These are phyloP conservation scores for Neurospora sp. DNA, from an alignment of 2,329 filamentous ascomycete genomes.

Conservation along the genomic window DNA sequence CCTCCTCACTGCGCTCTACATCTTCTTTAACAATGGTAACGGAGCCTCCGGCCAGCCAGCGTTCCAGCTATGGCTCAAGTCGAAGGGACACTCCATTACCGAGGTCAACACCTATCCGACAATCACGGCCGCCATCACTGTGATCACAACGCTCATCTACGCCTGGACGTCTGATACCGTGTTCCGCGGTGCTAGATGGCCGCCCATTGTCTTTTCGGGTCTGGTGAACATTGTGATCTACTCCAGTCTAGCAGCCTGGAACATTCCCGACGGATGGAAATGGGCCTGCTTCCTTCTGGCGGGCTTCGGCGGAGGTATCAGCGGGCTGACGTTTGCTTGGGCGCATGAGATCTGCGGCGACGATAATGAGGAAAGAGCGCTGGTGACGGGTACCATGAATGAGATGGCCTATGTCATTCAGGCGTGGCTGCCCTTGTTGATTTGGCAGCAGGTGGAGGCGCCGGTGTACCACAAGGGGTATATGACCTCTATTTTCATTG, in stretches of 20 bases:
- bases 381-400: constrained; percentile 51
- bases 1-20: constrained; percentile 44
- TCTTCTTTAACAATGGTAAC: constrained; percentile 54
- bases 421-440: constrained; percentile 56
- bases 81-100: constrained; percentile 29
- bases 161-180: constrained; percentile 57
- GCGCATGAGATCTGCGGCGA: constrained; percentile 24
- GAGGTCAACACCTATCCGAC: constrained; percentile 47
- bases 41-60: constrained; percentile 39
- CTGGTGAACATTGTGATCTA: constrained; percentile 31
- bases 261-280: constrained; percentile 43
- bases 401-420: constrained; percentile 60
- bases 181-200: constrained; percentile 51
- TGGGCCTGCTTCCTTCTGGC: constrained; percentile 53
- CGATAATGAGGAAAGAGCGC: constrained; percentile 23
- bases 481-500: constrained; percentile 41
- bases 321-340: constrained; percentile 32
- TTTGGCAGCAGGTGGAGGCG: constrained; percentile 56
- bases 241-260: constrained; percentile 31
- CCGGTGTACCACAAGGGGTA: constrained; percentile 52
- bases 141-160: constrained; percentile 50
- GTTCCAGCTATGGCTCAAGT: constrained; percentile 41
- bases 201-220: constrained; percentile 48
- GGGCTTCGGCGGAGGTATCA: constrained; percentile 39
- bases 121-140: constrained; percentile 41